Evolutionary conservation across 192 early-diverging fungal genomes (phyloP).

Genomic region (Rhizophagus sp.): DNA sequence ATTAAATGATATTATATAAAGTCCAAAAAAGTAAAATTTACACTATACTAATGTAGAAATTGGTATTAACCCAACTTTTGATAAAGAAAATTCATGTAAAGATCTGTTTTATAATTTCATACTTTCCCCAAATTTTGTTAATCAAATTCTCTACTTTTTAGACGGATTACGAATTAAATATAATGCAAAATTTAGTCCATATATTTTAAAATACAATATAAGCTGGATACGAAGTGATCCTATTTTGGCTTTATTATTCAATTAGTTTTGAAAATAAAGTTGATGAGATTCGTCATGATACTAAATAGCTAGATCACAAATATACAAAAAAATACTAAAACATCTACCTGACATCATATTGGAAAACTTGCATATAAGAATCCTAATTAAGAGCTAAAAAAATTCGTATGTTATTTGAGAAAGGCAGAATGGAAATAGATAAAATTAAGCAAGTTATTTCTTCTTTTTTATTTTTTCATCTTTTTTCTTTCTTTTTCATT

Average conservation of each 20-base stretch:
- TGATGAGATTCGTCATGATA: conserved; percentile 3
- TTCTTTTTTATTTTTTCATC: too few relatives aligned
- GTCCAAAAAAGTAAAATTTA: too few relatives aligned
- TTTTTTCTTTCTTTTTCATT: too few relatives aligned
- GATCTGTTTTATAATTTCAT: too few relatives aligned
- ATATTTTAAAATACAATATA: conserved; percentile 10
- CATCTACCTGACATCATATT: conserved; percentile 4
- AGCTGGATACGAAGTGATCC: conserved; percentile 8
- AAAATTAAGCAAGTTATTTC: conserved; percentile 19
- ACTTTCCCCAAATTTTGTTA: too few relatives aligned
- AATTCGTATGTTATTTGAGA: conserved; percentile 11
- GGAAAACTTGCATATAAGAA: conserved; percentile 2
- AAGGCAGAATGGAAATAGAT: conserved; percentile 5
- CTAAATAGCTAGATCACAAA: conserved; percentile 15
- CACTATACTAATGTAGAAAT: too few relatives aligned
- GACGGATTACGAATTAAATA: too few relatives aligned
- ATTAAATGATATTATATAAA: too few relatives aligned
- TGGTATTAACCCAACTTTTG: too few relatives aligned
- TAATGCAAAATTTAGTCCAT: conserved; percentile 4
- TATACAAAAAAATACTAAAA: conserved; percentile 23
- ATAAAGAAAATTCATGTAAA: too few relatives aligned
- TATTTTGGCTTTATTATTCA: conserved; percentile 22
- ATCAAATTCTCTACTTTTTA: too few relatives aligned
- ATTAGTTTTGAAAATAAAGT: conserved; percentile 25
- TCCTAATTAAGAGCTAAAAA: conserved; percentile 15